These are phyloP conservation scores for Fraxinus ornus DNA, from an alignment of 305 asterid genomes.

Conservation along the genomic window DNA sequence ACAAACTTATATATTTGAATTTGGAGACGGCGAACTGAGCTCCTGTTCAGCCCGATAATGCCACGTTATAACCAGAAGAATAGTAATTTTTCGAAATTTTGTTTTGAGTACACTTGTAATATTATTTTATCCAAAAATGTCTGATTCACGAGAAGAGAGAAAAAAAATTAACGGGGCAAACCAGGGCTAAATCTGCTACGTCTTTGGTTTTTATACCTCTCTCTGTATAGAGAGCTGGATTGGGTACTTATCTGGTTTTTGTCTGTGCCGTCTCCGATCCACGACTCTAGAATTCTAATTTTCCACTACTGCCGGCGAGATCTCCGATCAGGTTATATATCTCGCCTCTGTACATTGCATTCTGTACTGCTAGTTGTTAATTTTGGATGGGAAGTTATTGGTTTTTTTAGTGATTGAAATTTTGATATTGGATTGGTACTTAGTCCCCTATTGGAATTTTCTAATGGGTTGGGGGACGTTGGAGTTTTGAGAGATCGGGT, in stretches of 20 bases:
- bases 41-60: too few relatives aligned
- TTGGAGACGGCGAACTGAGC: neutral
- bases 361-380: neutral
- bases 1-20: neutral
- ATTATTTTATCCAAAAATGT: too few relatives aligned
- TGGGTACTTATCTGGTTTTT: neutral
- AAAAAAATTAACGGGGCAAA: too few relatives aligned
- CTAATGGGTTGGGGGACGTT: conserved; percentile 4
- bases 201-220: neutral
- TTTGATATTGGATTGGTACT: neutral
- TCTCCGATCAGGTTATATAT: conserved; percentile 37
- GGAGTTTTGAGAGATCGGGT: conserved; percentile 2
- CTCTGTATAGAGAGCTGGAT: conserved; percentile 4
- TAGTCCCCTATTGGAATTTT: neutral
- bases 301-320: conserved; percentile 37
- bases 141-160: too few relatives aligned
- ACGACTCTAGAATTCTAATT: conserved; percentile 24
- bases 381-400: neutral
- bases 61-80: too few relatives aligned
- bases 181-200: neutral
- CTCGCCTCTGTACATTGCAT: neutral
- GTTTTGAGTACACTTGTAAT: too few relatives aligned
- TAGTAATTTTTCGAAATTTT: too few relatives aligned
- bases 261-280: conserved; percentile 22
- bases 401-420: conserved; percentile 18